phyloP scores from a whole-genome alignment of 2,329 filamentous ascomycete species.

The Elsinoe ampelina region DNA sequence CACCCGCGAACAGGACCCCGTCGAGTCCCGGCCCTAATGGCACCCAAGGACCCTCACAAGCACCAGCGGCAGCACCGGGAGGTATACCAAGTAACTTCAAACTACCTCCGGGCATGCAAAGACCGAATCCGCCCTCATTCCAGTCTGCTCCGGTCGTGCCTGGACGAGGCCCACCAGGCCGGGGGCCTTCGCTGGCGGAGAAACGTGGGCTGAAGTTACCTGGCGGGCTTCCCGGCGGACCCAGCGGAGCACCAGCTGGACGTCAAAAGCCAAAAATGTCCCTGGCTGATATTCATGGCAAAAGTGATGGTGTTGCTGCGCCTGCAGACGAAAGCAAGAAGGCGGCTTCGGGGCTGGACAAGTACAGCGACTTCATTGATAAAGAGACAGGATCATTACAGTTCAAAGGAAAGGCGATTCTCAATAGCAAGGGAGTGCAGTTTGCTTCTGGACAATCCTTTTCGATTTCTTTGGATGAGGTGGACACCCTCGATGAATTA shows the following conservation, averaged over 20 bases:
- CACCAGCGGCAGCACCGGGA: slow-evolving; percentile 18
- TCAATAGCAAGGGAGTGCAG: slow-evolving; percentile 82
- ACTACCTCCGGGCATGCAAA: slow-evolving; percentile 30
- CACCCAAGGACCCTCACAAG: slow-evolving; percentile 19
- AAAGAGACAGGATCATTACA: slow-evolving; percentile 83
- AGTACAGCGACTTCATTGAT: slow-evolving; percentile 76
- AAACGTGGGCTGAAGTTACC: slow-evolving; percentile 58
- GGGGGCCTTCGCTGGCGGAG: slow-evolving; percentile 53
- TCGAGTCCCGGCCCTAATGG: slow-evolving; percentile 20
- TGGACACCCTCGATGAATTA: slow-evolving; percentile 84
- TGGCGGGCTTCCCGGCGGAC: slow-evolving; percentile 40
- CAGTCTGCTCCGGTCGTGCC: slow-evolving; percentile 41
- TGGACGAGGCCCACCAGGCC: slow-evolving; percentile 32
- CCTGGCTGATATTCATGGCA: slow-evolving; percentile 29
- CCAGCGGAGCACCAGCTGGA: slow-evolving; percentile 28
- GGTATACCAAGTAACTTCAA: slow-evolving; percentile 37
- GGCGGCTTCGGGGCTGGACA: slow-evolving; percentile 48
- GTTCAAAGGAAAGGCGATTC: slow-evolving; percentile 85
- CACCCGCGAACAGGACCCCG: slow-evolving; percentile 28
- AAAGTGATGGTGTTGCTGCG: slow-evolving; percentile 17
- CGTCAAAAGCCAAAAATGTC: slow-evolving; percentile 35
- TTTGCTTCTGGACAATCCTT: slow-evolving; percentile 86
- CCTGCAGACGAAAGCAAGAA: slow-evolving; percentile 25
- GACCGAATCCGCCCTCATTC: slow-evolving; percentile 34
- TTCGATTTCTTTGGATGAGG: slow-evolving; percentile 88